Conservation (phyloP, 1,139 yeast genomes). For the Geotrichum citri-aurantii region DNA sequence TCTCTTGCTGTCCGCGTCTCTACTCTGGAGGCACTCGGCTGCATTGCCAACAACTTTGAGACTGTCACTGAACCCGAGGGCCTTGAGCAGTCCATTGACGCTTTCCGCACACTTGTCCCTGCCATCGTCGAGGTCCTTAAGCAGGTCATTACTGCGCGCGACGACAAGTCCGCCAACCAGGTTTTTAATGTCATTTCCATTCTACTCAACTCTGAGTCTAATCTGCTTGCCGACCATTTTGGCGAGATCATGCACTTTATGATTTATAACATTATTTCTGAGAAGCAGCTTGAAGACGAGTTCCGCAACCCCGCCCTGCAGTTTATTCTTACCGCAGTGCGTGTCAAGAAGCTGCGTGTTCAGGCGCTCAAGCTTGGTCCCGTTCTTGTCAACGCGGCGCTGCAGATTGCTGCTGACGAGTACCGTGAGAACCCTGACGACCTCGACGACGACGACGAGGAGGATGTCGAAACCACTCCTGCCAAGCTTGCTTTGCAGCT, state of each 20-base stretch:
- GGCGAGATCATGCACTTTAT: constrained; percentile 64
- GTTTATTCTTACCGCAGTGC: constrained; percentile 75
- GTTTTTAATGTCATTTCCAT: constrained; percentile 84
- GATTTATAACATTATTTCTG: constrained; percentile 61
- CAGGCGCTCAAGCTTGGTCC: constrained; percentile 72
- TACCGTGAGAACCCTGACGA: constrained; percentile 55
- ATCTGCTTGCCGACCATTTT: constrained; percentile 72
- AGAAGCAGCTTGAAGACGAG: constrained; percentile 68
- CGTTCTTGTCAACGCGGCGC: constrained; percentile 64
- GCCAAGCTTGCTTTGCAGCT: constrained; percentile 73
- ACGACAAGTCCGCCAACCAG: constrained; percentile 63
- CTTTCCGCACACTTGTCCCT: constrained; percentile 68
- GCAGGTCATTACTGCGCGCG: constrained; percentile 65
- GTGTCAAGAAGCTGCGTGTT: constrained; percentile 53
- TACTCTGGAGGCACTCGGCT: constrained; percentile 77
- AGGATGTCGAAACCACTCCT: constrained; percentile 85
- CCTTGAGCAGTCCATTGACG: constrained; percentile 40
- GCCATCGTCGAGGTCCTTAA: constrained; percentile 76
- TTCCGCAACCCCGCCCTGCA: constrained; percentile 78
- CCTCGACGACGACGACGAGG: constrained; percentile 78
- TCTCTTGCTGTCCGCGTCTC: constrained; percentile 73
- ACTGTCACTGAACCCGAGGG: constrained; percentile 38
- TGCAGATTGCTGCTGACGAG: constrained; percentile 76
- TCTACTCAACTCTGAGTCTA: constrained; percentile 67
- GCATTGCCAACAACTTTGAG: constrained; percentile 61